These are phyloP conservation scores for Saturnispora kantuleensis DNA, from an alignment of 805 yeast species.

Conservation along the genomic window DNA sequence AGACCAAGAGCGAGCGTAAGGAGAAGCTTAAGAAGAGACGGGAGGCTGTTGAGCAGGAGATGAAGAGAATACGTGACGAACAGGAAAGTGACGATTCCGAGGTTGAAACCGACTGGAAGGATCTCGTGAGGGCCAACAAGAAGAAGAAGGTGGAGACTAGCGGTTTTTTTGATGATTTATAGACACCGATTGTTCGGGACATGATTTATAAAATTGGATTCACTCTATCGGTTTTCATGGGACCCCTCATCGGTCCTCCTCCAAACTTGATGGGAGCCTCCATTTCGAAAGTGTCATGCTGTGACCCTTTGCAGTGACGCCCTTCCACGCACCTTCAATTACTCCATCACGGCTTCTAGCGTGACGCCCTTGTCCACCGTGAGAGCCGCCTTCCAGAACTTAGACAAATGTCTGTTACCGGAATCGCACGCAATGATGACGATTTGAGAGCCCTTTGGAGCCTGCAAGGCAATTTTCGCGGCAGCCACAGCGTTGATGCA, in stretches of 20 bases:
- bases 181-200: not conserved
- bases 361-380: slow-evolving; percentile 29
- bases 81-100: slow-evolving; percentile 33
- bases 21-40: slow-evolving; percentile 58
- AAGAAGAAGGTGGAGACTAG: slow-evolving; percentile 42
- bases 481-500: slow-evolving; percentile 94
- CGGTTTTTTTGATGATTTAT: slow-evolving; percentile 56
- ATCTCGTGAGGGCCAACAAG: slow-evolving; percentile 56
- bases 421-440: slow-evolving; percentile 89
- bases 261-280: no score
- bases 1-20: slow-evolving; percentile 49
- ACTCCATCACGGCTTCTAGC: slow-evolving; percentile 29
- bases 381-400: slow-evolving; percentile 77
- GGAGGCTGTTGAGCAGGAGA: slow-evolving; percentile 53
- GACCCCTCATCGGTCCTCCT: no score
- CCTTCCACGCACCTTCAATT: not conserved
- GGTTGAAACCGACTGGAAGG: slow-evolving; percentile 78
- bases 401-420: slow-evolving; percentile 81
- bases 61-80: slow-evolving; percentile 33
- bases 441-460: slow-evolving; percentile 53
- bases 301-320: no score
- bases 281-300: no score
- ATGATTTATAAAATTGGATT: no score
- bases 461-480: slow-evolving; percentile 39
- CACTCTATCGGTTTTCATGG: no score